Percentiles rank a stretch among this genome's conserved stretches.
phyloP scores from a whole-genome alignment of 192 early-diverging fungal species.

The Backusella tarrabulga region DNA sequence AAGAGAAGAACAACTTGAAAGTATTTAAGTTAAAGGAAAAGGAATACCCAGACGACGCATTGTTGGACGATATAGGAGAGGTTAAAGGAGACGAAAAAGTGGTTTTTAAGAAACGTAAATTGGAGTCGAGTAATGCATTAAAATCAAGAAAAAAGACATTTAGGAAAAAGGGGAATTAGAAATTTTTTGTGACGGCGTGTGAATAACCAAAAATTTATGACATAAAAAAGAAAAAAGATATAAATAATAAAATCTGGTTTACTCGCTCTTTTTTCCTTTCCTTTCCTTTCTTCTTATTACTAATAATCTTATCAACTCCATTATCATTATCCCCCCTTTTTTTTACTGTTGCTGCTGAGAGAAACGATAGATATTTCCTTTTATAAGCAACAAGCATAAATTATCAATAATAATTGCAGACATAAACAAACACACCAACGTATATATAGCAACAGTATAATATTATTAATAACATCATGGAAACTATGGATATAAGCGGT shows the following conservation, averaged over 20 bases:
- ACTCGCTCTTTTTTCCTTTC: background rate
- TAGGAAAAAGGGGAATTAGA: conserved; percentile 6
- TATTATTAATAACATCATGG: background rate
- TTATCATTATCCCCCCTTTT: background rate
- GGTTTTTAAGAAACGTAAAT: conserved; percentile 55
- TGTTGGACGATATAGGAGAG: conserved; percentile 3
- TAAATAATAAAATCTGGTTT: background rate
- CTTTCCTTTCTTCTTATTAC: background rate
- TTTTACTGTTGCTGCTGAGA: background rate
- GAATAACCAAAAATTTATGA: conserved; percentile 1
- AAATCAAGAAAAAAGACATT: background rate
- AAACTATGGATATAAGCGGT: background rate
- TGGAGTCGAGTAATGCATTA: background rate
- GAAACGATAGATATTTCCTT: background rate
- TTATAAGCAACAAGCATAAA: background rate
- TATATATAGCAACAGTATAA: background rate
- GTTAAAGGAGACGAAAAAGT: conserved; percentile 6
- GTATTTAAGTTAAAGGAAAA: conserved; percentile 55
- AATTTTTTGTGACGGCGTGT: conserved; percentile 3
- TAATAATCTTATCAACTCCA: background rate
- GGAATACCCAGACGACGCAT: conserved; percentile 32
- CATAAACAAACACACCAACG: background rate
- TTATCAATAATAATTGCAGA: no score
- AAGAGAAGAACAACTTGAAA: conserved; percentile 45
- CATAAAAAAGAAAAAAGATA: background rate